A percentile compares a stretch with the other conserved stretches of the same genome.
Evolutionary conservation across 192 early-diverging fungal genomes (phyloP).

Genomic region (Martensiomyces pterosporus): DNA sequence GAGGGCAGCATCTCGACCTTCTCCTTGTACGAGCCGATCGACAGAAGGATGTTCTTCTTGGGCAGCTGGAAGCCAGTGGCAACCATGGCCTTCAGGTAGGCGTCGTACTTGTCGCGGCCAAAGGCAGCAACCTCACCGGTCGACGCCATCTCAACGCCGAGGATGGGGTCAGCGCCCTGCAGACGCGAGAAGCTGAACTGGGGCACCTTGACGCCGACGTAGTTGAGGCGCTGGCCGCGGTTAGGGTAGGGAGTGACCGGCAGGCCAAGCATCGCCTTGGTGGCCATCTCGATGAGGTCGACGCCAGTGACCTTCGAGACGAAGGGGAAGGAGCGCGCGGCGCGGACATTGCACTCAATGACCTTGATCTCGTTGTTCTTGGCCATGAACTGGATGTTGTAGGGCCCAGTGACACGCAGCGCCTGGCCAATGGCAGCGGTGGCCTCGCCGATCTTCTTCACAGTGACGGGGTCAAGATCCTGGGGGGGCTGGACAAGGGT

Average conservation of each 20-base stretch:
- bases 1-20: slow-evolving; percentile 94
- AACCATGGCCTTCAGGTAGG: slow-evolving; percentile 92
- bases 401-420: slow-evolving; percentile 94
- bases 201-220: slow-evolving; percentile 95
- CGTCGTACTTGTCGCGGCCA: slow-evolving; percentile 96
- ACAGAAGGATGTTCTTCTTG: slow-evolving; percentile 93
- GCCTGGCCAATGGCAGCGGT: slow-evolving; percentile 90
- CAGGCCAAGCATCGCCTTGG: slow-evolving; percentile 84
- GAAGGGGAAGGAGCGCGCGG: slow-evolving; percentile 96
- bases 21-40: slow-evolving; percentile 98
- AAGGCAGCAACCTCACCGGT: slow-evolving; percentile 99
- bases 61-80: slow-evolving; percentile 91
- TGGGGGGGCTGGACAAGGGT: slow-evolving; percentile 93
- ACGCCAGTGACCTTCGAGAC: slow-evolving; percentile 94
- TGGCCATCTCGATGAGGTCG: slow-evolving; percentile 96
- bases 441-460: slow-evolving; percentile 86
- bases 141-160: slow-evolving; percentile 99
- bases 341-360: slow-evolving; percentile 98
- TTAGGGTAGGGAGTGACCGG: slow-evolving; percentile 81
- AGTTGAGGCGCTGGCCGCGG: slow-evolving; percentile 64
- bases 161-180: slow-evolving; percentile 92
- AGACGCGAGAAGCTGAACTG: slow-evolving; percentile 97
- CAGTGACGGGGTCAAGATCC: slow-evolving; percentile 91
- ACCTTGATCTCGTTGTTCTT: slow-evolving; percentile 99
- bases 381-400: slow-evolving; percentile 99